Percentiles rank a stretch among this genome's conserved stretches.
Evolutionary conservation across 768 basidiomycete genomes (phyloP).

Genomic region (Podaxis sp.): DNA sequence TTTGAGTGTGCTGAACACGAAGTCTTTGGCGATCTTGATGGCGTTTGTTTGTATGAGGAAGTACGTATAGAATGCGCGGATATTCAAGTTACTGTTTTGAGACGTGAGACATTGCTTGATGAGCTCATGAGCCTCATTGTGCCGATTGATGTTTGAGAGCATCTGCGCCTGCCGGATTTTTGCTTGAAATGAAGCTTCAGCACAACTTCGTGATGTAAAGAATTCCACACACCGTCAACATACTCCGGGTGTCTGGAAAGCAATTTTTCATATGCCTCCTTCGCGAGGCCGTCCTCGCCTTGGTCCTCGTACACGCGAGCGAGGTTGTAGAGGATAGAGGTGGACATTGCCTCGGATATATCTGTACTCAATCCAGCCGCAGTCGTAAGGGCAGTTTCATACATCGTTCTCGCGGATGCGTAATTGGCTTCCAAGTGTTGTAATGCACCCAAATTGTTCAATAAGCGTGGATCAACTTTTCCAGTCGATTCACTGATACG

Average conservation of each 20-base stretch:
- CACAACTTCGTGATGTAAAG: background rate
- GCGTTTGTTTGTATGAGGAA: constrained; percentile 82
- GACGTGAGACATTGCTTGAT: constrained; percentile 86
- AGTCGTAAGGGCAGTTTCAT: constrained; percentile 69
- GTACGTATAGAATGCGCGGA: constrained; percentile 91
- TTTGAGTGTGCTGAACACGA: constrained; percentile 85
- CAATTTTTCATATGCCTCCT: constrained; percentile 84
- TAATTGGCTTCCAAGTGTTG: constrained; percentile 64
- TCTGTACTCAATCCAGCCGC: constrained; percentile 42
- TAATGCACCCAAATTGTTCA: constrained; percentile 80
- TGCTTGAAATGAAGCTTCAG: constrained; percentile 42
- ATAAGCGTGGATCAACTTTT: constrained; percentile 57
- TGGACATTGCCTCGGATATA: constrained; percentile 65
- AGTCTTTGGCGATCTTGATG: constrained; percentile 74
- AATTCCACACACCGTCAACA: constrained; percentile 68
- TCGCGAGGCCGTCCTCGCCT: constrained; percentile 68
- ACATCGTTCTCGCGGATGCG: constrained; percentile 54
- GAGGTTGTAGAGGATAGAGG: constrained; percentile 86
- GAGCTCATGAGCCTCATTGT: constrained; percentile 81
- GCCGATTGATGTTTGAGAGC: constrained; percentile 60
- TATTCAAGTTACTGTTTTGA: constrained; percentile 72
- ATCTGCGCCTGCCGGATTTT: constrained; percentile 90
- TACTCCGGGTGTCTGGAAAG: constrained; percentile 92
- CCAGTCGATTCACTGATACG: constrained; percentile 51
- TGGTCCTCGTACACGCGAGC: constrained; percentile 88